phyloP scores from a whole-genome alignment of 2,329 filamentous ascomycete species.

The Trichocomaceae sp. region DNA sequence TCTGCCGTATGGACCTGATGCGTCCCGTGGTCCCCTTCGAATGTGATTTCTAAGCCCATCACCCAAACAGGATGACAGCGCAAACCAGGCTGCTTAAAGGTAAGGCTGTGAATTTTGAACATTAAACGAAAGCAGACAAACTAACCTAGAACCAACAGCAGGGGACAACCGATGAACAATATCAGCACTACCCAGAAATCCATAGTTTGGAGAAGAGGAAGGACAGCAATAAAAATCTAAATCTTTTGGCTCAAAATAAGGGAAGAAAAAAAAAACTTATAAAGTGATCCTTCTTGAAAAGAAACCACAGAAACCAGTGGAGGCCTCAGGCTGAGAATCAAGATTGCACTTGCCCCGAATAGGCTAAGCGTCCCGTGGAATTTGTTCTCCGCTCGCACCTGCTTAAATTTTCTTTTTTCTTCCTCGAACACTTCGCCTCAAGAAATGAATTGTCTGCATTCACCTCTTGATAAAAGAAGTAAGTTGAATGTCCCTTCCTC shows the following conservation, averaged over 20 bases:
- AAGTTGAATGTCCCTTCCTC: not conserved
- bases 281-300: not conserved
- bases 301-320: too few relatives aligned
- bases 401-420: slow-evolving; percentile 6
- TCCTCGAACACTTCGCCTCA: not conserved
- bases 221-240: not conserved
- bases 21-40: slow-evolving; percentile 39
- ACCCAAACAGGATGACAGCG: slow-evolving; percentile 51
- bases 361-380: not conserved
- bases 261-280: not conserved
- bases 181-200: slow-evolving; percentile 11
- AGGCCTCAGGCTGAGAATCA: too few relatives aligned
- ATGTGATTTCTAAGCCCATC: slow-evolving; percentile 46
- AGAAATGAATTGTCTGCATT: slow-evolving; percentile 7
- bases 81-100: slow-evolving; percentile 40
- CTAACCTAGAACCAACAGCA: slow-evolving; percentile 32
- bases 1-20: slow-evolving; percentile 46
- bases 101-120: slow-evolving; percentile 18
- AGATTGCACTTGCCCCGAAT: not conserved
- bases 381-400: slow-evolving; percentile 7
- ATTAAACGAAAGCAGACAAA: not conserved
- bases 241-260: not conserved
- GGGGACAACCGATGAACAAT: slow-evolving; percentile 33
- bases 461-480: slow-evolving; percentile 9
- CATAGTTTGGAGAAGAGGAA: not conserved